phyloP scores from a whole-genome alignment of 495 filamentous ascomycete genomes.

The Lentithecium fluviatile region DNA sequence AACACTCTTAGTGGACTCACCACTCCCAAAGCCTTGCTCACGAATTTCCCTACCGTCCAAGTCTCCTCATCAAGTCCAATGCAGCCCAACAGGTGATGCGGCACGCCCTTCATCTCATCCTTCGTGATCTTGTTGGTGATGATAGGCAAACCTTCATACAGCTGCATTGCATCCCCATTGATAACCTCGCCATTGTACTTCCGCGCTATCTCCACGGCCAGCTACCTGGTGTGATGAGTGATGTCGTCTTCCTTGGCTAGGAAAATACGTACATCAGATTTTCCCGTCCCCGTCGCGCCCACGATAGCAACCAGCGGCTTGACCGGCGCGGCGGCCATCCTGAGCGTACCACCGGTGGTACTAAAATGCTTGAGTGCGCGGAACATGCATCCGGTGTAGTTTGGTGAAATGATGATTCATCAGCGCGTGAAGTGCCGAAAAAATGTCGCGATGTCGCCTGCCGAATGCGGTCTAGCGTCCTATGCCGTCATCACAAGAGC shows the following conservation, averaged over 20 bases:
- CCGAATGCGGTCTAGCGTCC: conserved; percentile 9
- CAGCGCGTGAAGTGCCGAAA: background rate
- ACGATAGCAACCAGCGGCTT: conserved; percentile 76
- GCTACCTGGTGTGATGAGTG: conserved; percentile 56
- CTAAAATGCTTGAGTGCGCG: conserved; percentile 6
- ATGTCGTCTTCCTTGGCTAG: background rate
- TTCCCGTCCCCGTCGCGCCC: conserved; percentile 93
- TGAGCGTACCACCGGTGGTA: conserved; percentile 5
- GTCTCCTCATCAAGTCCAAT: conserved; percentile 70
- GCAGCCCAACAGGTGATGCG: conserved; percentile 83
- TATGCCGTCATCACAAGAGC: background rate
- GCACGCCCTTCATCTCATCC: conserved; percentile 74
- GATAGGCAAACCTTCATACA: conserved; percentile 89
- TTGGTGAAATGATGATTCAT: background rate
- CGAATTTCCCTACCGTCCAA: conserved; percentile 79
- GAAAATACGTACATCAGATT: conserved; percentile 75
- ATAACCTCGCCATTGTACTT: conserved; percentile 91
- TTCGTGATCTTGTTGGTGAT: conserved; percentile 88
- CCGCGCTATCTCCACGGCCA: conserved; percentile 84
- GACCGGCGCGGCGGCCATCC: conserved; percentile 26
- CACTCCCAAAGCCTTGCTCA: conserved; percentile 60
- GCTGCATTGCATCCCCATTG: conserved; percentile 99
- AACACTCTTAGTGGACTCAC: conserved; percentile 30
- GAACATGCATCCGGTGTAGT: conserved; percentile 22
- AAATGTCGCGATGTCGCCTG: conserved; percentile 12